These are phyloP conservation scores for Alnus glutinosa DNA, from an alignment of 306 rosid genomes.

Conservation along the genomic window DNA sequence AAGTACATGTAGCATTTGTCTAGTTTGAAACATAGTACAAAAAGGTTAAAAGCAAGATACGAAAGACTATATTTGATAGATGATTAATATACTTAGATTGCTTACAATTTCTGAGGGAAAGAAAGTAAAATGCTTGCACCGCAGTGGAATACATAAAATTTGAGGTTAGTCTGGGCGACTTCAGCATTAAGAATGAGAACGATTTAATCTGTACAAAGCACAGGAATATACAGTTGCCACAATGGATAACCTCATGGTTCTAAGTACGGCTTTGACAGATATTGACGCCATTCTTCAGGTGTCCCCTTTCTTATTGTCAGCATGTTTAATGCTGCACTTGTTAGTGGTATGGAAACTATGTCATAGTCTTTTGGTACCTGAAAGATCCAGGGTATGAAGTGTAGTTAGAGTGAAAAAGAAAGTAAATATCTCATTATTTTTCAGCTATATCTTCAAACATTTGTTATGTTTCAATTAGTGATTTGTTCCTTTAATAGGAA, in stretches of 20 bases:
- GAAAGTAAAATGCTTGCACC: constrained; percentile 20
- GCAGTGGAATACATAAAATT: constrained; percentile 19
- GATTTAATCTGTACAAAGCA: constrained; percentile 14
- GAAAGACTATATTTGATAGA: constrained; percentile 11
- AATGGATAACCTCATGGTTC: constrained; percentile 33
- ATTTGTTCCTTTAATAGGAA: constrained; percentile 12
- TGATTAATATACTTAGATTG: constrained; percentile 27
- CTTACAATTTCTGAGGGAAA: constrained; percentile 28
- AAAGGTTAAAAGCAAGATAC: constrained; percentile 22
- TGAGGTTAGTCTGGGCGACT: constrained; percentile 20
- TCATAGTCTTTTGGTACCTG: constrained; percentile 94
- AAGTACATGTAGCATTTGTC: too few species aligned
- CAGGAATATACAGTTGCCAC: constrained; percentile 20
- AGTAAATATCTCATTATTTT: background rate
- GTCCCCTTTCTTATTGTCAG: constrained; percentile 71
- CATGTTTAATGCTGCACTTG: constrained; percentile 78
- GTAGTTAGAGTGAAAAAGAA: constrained; percentile 9
- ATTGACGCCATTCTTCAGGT: constrained; percentile 96
- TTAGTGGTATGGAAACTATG: constrained; percentile 87
- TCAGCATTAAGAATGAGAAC: constrained; percentile 25
- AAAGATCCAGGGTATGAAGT: constrained; percentile 25
- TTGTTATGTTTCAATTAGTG: constrained; percentile 10
- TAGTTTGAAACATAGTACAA: background rate
- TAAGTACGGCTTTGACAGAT: constrained; percentile 50
- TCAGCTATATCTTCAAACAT: constrained; percentile 14